Conservation (phyloP, 129 eudicot genomes). For the Chrysanthemum lavandulifolium region DNA sequence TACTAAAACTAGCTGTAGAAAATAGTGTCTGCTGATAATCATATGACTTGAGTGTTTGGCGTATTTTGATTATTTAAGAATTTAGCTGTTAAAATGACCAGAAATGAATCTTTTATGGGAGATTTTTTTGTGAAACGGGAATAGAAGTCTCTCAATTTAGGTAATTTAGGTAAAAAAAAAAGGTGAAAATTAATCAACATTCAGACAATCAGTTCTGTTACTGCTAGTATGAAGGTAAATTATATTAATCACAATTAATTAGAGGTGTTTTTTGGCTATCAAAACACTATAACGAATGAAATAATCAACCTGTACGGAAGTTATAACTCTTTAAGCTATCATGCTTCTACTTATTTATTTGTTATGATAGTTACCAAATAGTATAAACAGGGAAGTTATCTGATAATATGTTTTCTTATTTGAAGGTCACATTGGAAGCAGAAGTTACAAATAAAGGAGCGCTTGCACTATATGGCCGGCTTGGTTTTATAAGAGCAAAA, state of each 20-base stretch:
- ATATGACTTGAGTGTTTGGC: too few relatives aligned
- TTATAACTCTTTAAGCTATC: background rate
- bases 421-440: conserved; percentile 91
- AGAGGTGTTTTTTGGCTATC: background rate
- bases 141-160: too few relatives aligned
- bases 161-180: too few relatives aligned
- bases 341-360: background rate
- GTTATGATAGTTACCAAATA: background rate
- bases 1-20: too few relatives aligned
- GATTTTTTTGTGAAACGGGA: too few relatives aligned
- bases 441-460: conserved; percentile 99
- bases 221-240: too few relatives aligned
- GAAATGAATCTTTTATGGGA: too few relatives aligned
- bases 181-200: too few relatives aligned
- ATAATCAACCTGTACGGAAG: background rate
- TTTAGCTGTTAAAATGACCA: too few relatives aligned
- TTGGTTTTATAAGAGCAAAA: conserved; percentile 92
- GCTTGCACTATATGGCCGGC: conserved; percentile 82
- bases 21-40: too few relatives aligned
- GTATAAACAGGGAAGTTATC: background rate
- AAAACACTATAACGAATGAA: background rate
- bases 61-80: too few relatives aligned
- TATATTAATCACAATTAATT: background rate
- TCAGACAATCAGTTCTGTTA: too few relatives aligned
- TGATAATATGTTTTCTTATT: conserved; percentile 14